Evolutionary conservation across 2,329 filamentous ascomycete genomes (phyloP).

Genomic region (Ramularia endophylla): DNA sequence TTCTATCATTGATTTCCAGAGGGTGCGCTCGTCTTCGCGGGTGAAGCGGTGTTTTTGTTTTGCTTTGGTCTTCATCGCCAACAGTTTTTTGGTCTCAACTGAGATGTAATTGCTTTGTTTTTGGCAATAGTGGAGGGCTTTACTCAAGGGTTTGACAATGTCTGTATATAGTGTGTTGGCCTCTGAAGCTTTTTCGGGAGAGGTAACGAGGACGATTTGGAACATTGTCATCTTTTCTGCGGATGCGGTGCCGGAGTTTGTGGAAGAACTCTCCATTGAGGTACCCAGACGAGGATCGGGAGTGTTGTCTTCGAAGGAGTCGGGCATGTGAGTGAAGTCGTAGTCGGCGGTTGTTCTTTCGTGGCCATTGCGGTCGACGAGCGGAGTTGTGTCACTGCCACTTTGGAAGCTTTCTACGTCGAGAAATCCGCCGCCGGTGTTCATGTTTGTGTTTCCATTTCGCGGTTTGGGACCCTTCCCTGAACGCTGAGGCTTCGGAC

Average conservation of each 20-base stretch:
- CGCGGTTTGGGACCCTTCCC: slow-evolving; percentile 6
- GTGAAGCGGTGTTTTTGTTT: slow-evolving; percentile 51
- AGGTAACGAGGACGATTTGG: slow-evolving; percentile 87
- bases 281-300: slow-evolving; percentile 19
- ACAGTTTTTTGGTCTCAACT: slow-evolving; percentile 79
- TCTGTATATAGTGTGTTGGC: slow-evolving; percentile 76
- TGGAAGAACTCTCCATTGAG: slow-evolving; percentile 27
- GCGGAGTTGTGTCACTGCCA: too few species aligned
- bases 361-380: too few species aligned
- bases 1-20: slow-evolving; percentile 22
- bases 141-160: slow-evolving; percentile 86
- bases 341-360: slow-evolving; percentile 4
- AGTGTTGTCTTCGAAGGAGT: slow-evolving; percentile 15
- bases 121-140: slow-evolving; percentile 88
- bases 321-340: slow-evolving; percentile 26
- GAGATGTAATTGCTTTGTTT: slow-evolving; percentile 85
- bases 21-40: neutral
- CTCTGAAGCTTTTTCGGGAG: slow-evolving; percentile 65
- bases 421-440: neutral
- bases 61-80: slow-evolving; percentile 74
- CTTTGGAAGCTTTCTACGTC: neutral
- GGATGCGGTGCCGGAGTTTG: slow-evolving; percentile 22
- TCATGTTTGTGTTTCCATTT: too few species aligned
- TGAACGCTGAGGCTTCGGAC: slow-evolving; percentile 3
- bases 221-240: slow-evolving; percentile 85